Base-by-base conservation (phyloP, 257 asterid genomes). In the Solanum neorickii region DNA sequence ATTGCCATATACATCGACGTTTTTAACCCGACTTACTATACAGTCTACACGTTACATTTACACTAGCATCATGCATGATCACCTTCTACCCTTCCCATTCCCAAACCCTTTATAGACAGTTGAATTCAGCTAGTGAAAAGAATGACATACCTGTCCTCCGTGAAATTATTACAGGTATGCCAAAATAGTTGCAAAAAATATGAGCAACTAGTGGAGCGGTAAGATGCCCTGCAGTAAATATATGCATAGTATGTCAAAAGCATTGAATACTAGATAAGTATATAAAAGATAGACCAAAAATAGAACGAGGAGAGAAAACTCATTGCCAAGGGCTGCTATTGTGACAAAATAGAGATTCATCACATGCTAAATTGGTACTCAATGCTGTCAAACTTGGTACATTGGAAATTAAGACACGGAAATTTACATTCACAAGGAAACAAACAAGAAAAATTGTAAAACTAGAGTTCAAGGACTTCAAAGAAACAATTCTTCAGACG, bases 131-230 rank as follows among this genome's bases (percentile, higher is more conserved):
- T 41, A 60, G 47, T 69, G 31, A 9, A 70, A 68, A 82, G 77
- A 52, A 85, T 72, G 31, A 70, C 92, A 62, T 93, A 96, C 99
- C 98, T 88, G 94, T 91, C 65, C 90, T 91, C 86, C 88, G 91
- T 16, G 98, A 95, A 87, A 89, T 75, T 44, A 94, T 91, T 83
- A 49, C 89, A 52, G 99, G 99, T 88, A 97, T 90, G 87, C 99
- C 99, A 99, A 96, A 92, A 75, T 92, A 93, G 92, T 97, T 97
- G 94, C 99, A 97, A 86, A 97, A 95, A 21, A 96, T 90, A 89
- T 97, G 99, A 86, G 98, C 98, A 49, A 93, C 89, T 46, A 97
- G 89, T n/a, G 99, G 98, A 90, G 98, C 94, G 73, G 92, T 59
- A 72, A 94, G 92, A 91, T 95, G 94, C 65, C 99, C 99, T 97